phyloP scores from a whole-genome alignment of 805 yeast genomes.

The Nakazawaea wickerhamii region DNA sequence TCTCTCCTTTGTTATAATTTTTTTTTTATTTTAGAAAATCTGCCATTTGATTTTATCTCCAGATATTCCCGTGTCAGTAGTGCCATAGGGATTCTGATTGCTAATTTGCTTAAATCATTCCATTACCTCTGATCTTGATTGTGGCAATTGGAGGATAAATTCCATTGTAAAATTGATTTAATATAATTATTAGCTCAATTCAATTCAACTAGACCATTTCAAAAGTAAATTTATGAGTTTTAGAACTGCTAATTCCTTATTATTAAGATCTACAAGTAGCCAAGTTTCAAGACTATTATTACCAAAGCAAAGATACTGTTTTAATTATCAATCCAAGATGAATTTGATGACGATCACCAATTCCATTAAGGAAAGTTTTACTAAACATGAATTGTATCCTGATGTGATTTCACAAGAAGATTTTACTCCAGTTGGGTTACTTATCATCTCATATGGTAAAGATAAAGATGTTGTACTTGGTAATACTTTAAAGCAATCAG shows the following conservation, averaged over 20 bases:
- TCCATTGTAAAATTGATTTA: neutral
- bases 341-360: constrained; percentile 47
- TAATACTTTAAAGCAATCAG: constrained; percentile 56
- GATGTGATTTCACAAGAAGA: constrained; percentile 40
- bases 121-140: too few relatives aligned
- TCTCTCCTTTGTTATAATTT: too few relatives aligned
- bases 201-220: neutral
- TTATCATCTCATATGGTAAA: constrained; percentile 60
- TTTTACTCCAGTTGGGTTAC: constrained; percentile 42
- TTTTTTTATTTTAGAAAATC: neutral
- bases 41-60: too few relatives aligned
- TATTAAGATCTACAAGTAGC: neutral
- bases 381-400: constrained; percentile 45
- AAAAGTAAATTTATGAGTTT: constrained; percentile 1
- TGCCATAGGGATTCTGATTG: neutral
- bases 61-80: neutral
- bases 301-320: neutral
- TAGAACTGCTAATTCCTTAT: neutral
- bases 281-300: neutral
- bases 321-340: constrained; percentile 22
- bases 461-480: constrained; percentile 70
- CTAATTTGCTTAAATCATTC: too few relatives aligned
- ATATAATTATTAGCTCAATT: neutral
- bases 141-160: too few relatives aligned
- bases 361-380: constrained; percentile 45